These are phyloP conservation scores for Colletotrichum lindemuthianum DNA, from an alignment of 2,329 filamentous ascomycete species.

Conservation along the genomic window DNA sequence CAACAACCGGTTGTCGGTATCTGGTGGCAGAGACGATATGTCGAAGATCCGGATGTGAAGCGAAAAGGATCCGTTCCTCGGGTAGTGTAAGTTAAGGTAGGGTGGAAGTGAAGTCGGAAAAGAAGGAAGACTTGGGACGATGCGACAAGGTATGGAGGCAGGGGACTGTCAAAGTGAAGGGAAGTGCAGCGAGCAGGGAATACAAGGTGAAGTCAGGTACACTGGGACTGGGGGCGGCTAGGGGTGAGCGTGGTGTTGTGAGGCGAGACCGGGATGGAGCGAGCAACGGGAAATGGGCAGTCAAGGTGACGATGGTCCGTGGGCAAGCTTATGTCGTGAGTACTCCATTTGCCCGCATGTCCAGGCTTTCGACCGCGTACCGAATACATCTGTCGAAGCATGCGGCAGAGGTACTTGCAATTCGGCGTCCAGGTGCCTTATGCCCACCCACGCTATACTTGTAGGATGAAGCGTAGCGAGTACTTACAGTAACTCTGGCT, in stretches of 20 bases:
- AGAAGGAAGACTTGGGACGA: slow-evolving; percentile 15
- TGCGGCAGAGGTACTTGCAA: no score
- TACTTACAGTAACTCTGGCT: no score
- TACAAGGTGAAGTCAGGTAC: neutral
- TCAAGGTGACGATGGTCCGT: slow-evolving; percentile 10
- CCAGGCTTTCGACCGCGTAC: no score
- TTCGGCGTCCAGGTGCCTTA: no score
- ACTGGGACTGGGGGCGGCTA: neutral
- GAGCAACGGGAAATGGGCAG: slow-evolving; percentile 27
- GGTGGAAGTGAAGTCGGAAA: neutral
- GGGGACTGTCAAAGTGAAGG: neutral
- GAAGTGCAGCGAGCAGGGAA: neutral
- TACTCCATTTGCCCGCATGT: no score
- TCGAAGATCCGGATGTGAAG: neutral
- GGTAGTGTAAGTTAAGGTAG: neutral
- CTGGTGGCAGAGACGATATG: neutral
- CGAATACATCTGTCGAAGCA: no score
- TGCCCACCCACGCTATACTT: no score
- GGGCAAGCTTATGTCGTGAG: neutral
- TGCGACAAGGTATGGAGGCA: neutral
- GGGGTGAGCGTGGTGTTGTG: neutral
- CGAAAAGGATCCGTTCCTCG: neutral
- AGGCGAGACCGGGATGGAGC: slow-evolving; percentile 4
- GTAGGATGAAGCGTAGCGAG: no score
- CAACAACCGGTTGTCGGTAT: neutral